phyloP scores from a whole-genome alignment of 2,329 filamentous ascomycete species.

The Curvularia sp. region DNA sequence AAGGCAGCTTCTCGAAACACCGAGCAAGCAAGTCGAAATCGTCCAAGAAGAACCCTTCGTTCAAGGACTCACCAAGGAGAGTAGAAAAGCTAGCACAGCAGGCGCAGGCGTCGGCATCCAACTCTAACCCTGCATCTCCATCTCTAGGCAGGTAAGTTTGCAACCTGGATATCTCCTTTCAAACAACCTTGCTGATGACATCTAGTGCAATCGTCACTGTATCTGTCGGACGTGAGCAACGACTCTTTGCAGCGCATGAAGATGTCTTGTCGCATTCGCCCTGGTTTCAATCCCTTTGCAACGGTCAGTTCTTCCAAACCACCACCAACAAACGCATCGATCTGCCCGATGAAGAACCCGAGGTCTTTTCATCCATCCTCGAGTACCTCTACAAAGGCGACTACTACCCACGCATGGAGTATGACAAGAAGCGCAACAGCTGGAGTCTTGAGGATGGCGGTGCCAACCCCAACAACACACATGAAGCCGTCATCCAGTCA shows the following conservation, averaged over 20 bases:
- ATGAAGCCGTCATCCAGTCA: constrained; percentile 66
- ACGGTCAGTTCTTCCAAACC: constrained; percentile 67
- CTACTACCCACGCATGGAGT: constrained; percentile 82
- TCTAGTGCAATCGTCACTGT: constrained; percentile 73
- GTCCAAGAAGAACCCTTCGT: constrained; percentile 48
- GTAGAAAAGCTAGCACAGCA: constrained; percentile 47
- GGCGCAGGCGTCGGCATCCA: constrained; percentile 42
- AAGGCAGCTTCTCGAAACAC: constrained; percentile 50
- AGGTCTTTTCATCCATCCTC: constrained; percentile 87
- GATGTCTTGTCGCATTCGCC: constrained; percentile 79
- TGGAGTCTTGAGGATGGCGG: constrained; percentile 78
- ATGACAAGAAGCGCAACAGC: constrained; percentile 79
- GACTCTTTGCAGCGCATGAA: constrained; percentile 91
- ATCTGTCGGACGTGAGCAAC: constrained; percentile 78
- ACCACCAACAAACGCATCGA: constrained; percentile 71
- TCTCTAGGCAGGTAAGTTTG: constrained; percentile 46
- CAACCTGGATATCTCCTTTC: neutral
- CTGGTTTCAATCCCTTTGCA: constrained; percentile 74
- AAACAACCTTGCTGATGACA: constrained; percentile 26
- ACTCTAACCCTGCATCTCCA: constrained; percentile 47
- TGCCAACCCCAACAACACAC: constrained; percentile 41
- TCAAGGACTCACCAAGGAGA: constrained; percentile 45
- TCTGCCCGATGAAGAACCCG: constrained; percentile 84
- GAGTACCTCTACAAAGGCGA: constrained; percentile 95
- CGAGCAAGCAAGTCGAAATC: constrained; percentile 50